Evolutionary conservation across 306 rosid species (phyloP).

Genomic region (Bauhinia variegata): DNA sequence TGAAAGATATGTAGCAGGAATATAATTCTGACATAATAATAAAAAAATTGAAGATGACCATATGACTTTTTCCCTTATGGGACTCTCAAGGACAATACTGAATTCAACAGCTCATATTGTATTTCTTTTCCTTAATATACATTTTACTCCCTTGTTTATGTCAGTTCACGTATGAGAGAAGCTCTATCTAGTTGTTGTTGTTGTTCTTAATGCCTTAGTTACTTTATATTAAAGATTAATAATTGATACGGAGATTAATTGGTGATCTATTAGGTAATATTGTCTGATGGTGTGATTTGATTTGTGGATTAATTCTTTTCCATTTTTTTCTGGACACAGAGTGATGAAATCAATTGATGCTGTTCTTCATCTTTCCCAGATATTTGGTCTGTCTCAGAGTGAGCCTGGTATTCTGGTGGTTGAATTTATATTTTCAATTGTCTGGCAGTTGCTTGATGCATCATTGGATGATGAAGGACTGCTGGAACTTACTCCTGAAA

Average conservation of each 20-base stretch:
- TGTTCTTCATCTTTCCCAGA: conserved; percentile 72
- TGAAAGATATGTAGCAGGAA: not conserved
- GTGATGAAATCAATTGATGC: conserved; percentile 76
- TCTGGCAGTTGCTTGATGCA: conserved; percentile 92
- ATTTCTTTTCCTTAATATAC: not conserved
- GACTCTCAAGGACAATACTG: not conserved
- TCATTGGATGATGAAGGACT: conserved; percentile 86
- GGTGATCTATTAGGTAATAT: conserved; percentile 17
- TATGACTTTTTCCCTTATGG: not conserved
- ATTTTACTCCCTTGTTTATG: not conserved
- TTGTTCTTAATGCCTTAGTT: not conserved
- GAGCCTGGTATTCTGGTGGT: conserved; percentile 90
- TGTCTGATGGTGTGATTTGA: conserved; percentile 15
- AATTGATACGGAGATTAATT: conserved; percentile 30
- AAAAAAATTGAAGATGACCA: not conserved
- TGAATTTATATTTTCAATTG: conserved; percentile 76
- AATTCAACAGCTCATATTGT: not conserved
- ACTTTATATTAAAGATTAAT: conserved; percentile 1
- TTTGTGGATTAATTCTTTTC: conserved; percentile 38
- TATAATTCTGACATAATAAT: not conserved
- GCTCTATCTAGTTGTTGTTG: conserved; percentile 1
- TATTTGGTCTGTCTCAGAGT: conserved; percentile 61
- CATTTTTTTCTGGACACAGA: conserved; percentile 59
- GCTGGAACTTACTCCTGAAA: conserved; percentile 61
- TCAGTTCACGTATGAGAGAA: not conserved